A percentile compares a stretch with the other conserved stretches of the same genome.
These are phyloP conservation scores for Diaporthe aspalathi DNA, from an alignment of 2,329 filamentous ascomycete genomes.

Conservation along the genomic window DNA sequence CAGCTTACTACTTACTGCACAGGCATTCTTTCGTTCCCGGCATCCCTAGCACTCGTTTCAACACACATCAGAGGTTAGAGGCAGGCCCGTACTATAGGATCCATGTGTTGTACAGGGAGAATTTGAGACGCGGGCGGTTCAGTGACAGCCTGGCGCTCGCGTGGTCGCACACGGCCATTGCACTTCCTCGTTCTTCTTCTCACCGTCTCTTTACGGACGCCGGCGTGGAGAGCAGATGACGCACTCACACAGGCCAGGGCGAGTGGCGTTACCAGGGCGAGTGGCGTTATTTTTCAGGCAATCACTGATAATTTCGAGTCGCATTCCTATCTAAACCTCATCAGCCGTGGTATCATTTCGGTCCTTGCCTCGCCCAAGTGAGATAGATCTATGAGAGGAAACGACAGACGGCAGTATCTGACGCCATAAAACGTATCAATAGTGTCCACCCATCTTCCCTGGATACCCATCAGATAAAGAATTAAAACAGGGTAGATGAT, in stretches of 20 bases:
- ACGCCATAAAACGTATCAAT: not conserved
- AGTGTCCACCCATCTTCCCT: not conserved
- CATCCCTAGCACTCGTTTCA: not conserved
- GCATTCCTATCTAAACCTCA: not conserved
- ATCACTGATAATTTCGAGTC: not conserved
- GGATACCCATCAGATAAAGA: not conserved
- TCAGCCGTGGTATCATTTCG: constrained; percentile 27
- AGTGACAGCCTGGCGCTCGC: not conserved
- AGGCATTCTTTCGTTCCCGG: not conserved
- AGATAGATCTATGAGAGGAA: constrained; percentile 15
- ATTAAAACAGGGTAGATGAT: not conserved
- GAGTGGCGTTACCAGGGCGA: no score
- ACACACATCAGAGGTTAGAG: not conserved
- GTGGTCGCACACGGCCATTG: not conserved
- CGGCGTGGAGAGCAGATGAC: not conserved
- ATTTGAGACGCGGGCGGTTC: not conserved
- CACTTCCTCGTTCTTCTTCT: not conserved
- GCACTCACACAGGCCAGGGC: no score
- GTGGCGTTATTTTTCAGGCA: no score
- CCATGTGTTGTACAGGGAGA: not conserved
- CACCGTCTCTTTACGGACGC: not conserved
- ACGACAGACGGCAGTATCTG: constrained; percentile 18
- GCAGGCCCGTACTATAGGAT: not conserved
- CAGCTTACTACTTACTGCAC: no score
- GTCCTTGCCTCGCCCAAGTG: not conserved